These are phyloP conservation scores for Diplodia scrobiculata DNA, from an alignment of 2,329 filamentous ascomycete species.

Conservation along the genomic window DNA sequence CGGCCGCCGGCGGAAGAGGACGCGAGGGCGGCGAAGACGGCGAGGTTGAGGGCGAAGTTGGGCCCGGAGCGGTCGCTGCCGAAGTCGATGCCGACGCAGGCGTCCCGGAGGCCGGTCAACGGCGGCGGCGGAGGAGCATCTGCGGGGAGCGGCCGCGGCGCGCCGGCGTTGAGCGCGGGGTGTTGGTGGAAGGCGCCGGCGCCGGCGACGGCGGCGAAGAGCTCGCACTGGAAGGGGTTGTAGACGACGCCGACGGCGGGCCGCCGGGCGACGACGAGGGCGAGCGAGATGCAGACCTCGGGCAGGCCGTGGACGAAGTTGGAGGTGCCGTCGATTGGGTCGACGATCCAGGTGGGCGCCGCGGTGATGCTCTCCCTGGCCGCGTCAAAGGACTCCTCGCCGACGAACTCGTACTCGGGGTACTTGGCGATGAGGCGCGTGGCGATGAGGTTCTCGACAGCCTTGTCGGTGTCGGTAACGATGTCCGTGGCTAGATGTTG, in stretches of 20 bases:
- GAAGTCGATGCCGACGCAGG: conserved; percentile 11
- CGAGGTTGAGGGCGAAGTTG: neutral
- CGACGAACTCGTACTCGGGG: conserved; percentile 17
- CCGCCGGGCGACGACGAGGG: neutral
- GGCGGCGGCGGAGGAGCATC: neutral
- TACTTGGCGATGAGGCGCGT: conserved; percentile 14
- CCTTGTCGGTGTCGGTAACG: conserved; percentile 20
- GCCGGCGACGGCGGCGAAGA: neutral
- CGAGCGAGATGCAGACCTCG: conserved; percentile 1
- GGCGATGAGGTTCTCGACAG: conserved; percentile 12
- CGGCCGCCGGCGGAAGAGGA: neutral
- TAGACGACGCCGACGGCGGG: conserved; percentile 20
- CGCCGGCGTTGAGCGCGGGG: neutral
- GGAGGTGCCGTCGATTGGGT: conserved; percentile 23
- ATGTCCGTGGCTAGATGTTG: conserved; percentile 13
- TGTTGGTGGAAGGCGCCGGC: neutral
- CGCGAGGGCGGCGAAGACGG: conserved; percentile 5
- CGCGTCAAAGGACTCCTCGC: conserved; percentile 9
- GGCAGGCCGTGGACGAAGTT: conserved; percentile 19
- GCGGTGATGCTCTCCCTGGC: neutral
- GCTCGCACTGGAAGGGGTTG: conserved; percentile 16
- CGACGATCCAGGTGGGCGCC: conserved; percentile 14
- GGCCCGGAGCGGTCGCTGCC: conserved; percentile 6
- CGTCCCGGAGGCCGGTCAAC: neutral
- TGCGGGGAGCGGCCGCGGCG: neutral